Evolutionary conservation across 2,329 filamentous ascomycete genomes (phyloP).

Genomic region (Ceratocystis smalleyi): DNA sequence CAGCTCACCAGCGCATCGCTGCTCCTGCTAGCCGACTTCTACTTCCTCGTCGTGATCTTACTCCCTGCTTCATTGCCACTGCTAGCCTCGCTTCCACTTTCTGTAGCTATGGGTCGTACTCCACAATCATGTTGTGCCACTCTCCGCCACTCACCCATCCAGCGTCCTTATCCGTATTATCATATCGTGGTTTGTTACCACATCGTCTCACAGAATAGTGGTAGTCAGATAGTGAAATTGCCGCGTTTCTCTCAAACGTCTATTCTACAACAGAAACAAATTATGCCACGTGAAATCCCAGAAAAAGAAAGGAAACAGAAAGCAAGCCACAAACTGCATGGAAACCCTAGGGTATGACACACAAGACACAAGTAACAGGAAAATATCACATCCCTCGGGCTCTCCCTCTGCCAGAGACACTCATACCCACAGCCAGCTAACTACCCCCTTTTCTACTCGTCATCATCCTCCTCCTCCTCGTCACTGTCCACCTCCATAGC

Average conservation of each 20-base stretch:
- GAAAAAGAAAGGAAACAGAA: background rate
- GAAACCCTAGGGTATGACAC: background rate
- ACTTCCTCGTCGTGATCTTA: no score
- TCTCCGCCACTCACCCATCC: background rate
- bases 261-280: background rate
- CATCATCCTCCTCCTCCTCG: conserved; percentile 41
- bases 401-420: background rate
- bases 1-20: no score
- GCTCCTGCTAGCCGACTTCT: no score
- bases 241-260: background rate
- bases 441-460: conserved; percentile 28
- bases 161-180: background rate
- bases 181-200: background rate
- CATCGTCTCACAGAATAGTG: no score
- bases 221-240: background rate
- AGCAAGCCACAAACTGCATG: background rate
- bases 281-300: background rate
- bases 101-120: background rate
- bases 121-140: background rate
- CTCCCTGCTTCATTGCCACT: no score
- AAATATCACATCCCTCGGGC: background rate
- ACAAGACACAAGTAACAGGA: background rate
- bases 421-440: background rate
- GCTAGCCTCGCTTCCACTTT: background rate
- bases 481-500: conserved; percentile 91